Evolutionary conservation across 2,329 filamentous ascomycete species (phyloP).

Genomic region (Drechslerella coelobrocha): DNA sequence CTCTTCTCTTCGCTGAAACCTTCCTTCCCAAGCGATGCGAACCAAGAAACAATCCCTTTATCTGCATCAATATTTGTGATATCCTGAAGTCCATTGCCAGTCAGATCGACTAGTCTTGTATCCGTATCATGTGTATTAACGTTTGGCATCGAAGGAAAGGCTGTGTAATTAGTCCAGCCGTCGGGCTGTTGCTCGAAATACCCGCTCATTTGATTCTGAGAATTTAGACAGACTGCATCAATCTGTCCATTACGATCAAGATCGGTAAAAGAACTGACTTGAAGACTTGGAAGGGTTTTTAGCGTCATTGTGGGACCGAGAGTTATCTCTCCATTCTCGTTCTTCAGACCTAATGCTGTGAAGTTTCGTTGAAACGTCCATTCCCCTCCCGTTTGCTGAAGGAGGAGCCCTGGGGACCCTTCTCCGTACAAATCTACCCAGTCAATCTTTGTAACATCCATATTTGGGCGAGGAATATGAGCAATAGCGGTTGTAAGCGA

Average conservation of each 20-base stretch:
- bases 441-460: conserved; percentile 25
- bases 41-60: not conserved
- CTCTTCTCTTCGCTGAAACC: not conserved
- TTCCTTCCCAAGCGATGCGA: not conserved
- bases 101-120: conserved; percentile 51
- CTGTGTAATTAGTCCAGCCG: conserved; percentile 14
- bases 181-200: not conserved
- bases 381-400: conserved; percentile 13
- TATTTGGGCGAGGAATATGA: too few species aligned
- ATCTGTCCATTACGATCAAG: conserved; percentile 15
- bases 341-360: not conserved
- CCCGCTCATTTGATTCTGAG: not conserved
- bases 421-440: conserved; percentile 55
- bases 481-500: not conserved
- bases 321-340: not conserved
- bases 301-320: not conserved
- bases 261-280: conserved; percentile 13
- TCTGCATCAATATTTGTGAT: conserved; percentile 40
- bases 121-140: conserved; percentile 9
- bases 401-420: conserved; percentile 52
- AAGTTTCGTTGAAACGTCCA: conserved; percentile 7
- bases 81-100: conserved; percentile 54
- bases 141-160: conserved; percentile 28
- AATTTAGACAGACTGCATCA: not conserved
- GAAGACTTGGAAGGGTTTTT: not conserved